Evolutionary conservation across 1,284 basidiomycete genomes (phyloP).

Genomic region (Volvariella surrecta): DNA sequence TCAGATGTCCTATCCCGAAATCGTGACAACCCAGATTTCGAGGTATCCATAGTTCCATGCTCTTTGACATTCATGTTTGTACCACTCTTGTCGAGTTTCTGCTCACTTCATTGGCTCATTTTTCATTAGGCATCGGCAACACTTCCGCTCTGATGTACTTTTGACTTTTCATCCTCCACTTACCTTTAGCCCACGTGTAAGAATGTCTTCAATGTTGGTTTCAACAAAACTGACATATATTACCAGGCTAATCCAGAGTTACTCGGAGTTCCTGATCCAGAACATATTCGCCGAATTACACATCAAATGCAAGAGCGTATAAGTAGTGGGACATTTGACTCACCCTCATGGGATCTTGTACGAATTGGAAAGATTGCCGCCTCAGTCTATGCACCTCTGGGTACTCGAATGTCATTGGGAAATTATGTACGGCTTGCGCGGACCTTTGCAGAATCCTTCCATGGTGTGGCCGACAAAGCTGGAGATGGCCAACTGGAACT

Average conservation of each 20-base stretch:
- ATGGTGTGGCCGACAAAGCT: conserved; percentile 25
- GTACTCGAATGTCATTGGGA: conserved; percentile 73
- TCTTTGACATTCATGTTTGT: conserved; percentile 76
- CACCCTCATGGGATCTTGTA: conserved; percentile 75
- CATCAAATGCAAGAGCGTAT: conserved; percentile 58
- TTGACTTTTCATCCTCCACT: conserved; percentile 77
- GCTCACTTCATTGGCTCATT: conserved; percentile 1
- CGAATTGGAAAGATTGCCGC: conserved; percentile 69
- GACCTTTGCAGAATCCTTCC: conserved; percentile 71
- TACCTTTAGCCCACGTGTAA: conserved; percentile 54
- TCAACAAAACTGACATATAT: neutral
- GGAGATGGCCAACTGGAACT: conserved; percentile 18
- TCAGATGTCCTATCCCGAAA: conserved; percentile 73
- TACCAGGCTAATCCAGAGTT: conserved; percentile 62
- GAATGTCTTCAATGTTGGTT: neutral
- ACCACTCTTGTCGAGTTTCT: neutral
- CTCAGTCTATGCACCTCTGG: conserved; percentile 75
- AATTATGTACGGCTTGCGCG: conserved; percentile 72
- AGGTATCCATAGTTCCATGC: conserved; percentile 66
- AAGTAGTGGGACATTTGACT: conserved; percentile 68
- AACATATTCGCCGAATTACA: conserved; percentile 54
- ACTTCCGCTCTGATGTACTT: conserved; percentile 80
- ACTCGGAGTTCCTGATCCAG: conserved; percentile 56
- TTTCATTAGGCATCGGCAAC: conserved; percentile 45
- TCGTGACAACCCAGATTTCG: conserved; percentile 56